Conservation (phyloP, 2,329 filamentous ascomycete genomes). For the Colletotrichum tamarilloi region DNA sequence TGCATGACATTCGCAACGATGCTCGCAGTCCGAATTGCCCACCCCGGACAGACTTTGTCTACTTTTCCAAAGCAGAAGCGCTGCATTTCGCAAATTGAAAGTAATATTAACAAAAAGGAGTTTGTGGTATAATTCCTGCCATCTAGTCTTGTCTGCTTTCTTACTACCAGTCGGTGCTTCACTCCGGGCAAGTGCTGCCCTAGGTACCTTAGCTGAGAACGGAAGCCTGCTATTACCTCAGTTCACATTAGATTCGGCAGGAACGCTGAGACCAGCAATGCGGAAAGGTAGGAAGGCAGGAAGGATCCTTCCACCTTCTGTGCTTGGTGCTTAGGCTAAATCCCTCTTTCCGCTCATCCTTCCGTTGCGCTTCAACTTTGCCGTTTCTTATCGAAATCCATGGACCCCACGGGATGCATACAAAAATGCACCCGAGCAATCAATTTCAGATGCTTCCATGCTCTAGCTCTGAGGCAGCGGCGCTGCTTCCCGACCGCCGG, state of each 20-base stretch:
- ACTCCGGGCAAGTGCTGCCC: not conserved
- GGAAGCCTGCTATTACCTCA: not conserved
- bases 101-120: too few species aligned
- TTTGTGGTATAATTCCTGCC: not conserved
- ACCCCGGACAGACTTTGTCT: too few species aligned
- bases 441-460: not conserved
- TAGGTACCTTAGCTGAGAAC: too few species aligned
- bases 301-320: too few species aligned
- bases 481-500: slow-evolving; percentile 19
- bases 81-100: too few species aligned
- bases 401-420: not conserved
- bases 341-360: not conserved
- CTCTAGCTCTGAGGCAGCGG: slow-evolving; percentile 4
- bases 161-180: not conserved
- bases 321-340: not conserved
- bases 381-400: not conserved
- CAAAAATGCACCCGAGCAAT: not conserved
- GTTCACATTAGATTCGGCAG: not conserved
- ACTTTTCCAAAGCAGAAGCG: too few species aligned
- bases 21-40: too few species aligned
- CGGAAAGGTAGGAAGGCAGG: not conserved
- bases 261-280: not conserved
- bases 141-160: not conserved
- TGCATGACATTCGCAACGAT: too few species aligned
- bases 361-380: not conserved